Evolutionary conservation across 2,329 filamentous ascomycete species (phyloP), one percentile per base, ranked within the genome.

Genomic region (Fusarium hainanense): DNA sequence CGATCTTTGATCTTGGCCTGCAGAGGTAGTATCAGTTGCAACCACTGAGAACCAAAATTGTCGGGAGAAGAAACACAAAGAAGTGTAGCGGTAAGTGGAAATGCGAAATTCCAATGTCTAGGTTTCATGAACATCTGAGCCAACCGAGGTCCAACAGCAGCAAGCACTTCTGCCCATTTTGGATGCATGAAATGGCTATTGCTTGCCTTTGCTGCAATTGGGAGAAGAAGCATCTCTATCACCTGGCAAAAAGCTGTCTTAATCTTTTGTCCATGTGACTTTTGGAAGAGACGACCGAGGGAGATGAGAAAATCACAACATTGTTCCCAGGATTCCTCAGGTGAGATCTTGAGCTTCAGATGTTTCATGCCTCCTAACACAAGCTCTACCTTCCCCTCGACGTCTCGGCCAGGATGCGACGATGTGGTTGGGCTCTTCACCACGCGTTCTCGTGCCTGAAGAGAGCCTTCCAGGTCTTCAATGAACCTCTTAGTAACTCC

Each of bases 211-310:
- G 93, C 93, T 16, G 95, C 95, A 52, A 99, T 90, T 2, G 94
- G 93, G 16, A 98, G 86, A 25, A 99, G 82, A 28, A 99, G 85
- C 71, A 92, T 92, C 74, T 97, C 93, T 54, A 99, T 87, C 23
- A 97, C 90, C 75, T 97, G 92, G 77, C 96, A 98, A 77, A 98
- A 99, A 1, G 94, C 93, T 72, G 95, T 92, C 79, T 99, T 99
- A 75, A 98, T 90, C 65, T 90, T 90, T 70, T 93, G 93, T 1
- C 96, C 96, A 75, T 98, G 95, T 7, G 93, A 92, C 72, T 89
- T 91, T 57, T 90, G 88, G 78, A 98, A 98, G 20, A 97, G 87
- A 54, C 89, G 92, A 9, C 93, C 94, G 30, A 99, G 82, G 0
- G 90, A 88, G 51, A 91, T 88, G 82, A 99, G 89, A 73, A 97